These are phyloP conservation scores for Posidonia oceanica DNA, from an alignment of 116 monocot species.

Conservation along the genomic window DNA sequence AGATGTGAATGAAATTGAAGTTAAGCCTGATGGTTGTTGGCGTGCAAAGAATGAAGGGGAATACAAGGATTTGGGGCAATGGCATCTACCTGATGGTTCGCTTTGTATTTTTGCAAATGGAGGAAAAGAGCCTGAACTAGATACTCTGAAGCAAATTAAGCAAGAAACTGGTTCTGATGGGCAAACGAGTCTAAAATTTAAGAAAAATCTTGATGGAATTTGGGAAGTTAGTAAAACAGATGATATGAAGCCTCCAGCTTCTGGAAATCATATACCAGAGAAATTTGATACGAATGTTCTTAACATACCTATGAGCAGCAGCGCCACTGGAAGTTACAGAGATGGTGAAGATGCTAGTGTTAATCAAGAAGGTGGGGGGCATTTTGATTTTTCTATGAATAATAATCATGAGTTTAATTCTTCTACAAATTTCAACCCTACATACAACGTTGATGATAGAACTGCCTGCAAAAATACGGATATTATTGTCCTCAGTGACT, in stretches of 20 bases:
- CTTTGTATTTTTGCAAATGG: constrained; percentile 11
- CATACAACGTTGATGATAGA: constrained; percentile 28
- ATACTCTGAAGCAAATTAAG: constrained; percentile 26
- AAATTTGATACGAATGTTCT: constrained; percentile 21
- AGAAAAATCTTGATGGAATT: constrained; percentile 52
- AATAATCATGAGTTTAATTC: constrained; percentile 50
- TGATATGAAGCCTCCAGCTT: constrained; percentile 19
- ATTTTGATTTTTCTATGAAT: constrained; percentile 11
- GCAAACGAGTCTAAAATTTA: constrained; percentile 46
- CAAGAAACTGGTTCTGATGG: constrained; percentile 49
- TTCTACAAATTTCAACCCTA: constrained; percentile 21
- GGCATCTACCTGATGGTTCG: constrained; percentile 89
- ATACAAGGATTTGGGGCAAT: constrained; percentile 19
- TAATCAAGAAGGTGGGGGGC: constrained; percentile 56
- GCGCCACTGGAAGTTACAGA: constrained; percentile 54
- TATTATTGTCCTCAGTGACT: constrained; percentile 84
- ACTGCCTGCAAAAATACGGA: constrained; percentile 20
- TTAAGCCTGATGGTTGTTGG: constrained; percentile 90
- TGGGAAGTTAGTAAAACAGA: constrained; percentile 58
- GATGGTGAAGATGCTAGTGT: constrained; percentile 81
- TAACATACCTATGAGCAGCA: constrained; percentile 47
- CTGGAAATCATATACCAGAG: constrained; percentile 24
- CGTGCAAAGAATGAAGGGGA: constrained; percentile 69
- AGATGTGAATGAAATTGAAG: constrained; percentile 87
- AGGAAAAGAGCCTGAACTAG: constrained; percentile 29